Conservation (phyloP, 352 stramenopile species). For the Pythium plurisporium region DNA sequence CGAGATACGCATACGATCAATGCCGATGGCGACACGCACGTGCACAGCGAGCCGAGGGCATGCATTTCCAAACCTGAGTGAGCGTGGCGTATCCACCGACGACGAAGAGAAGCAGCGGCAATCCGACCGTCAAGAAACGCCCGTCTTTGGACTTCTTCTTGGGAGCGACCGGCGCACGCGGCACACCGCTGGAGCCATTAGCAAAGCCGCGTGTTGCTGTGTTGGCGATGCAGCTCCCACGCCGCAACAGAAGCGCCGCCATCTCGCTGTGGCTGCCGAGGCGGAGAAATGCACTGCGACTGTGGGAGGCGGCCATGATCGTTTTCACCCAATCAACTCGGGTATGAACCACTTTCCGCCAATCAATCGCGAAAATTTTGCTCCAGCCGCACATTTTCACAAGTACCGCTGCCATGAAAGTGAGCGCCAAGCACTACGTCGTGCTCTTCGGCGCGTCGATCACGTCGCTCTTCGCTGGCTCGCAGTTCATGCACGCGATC, state of each 20-base stretch:
- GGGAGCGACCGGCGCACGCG: constrained; percentile 8
- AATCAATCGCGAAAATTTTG: neutral
- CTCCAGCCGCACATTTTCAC: constrained; percentile 4
- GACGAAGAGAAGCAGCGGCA: constrained; percentile 80
- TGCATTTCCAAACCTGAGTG: no score
- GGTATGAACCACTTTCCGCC: neutral
- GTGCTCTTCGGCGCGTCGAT: constrained; percentile 66
- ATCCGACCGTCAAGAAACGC: constrained; percentile 61
- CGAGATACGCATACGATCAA: neutral
- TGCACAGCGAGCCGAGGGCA: no score
- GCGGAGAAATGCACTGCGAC: no score
- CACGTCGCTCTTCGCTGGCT: constrained; percentile 79
- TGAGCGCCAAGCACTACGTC: constrained; percentile 72
- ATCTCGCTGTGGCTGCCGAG: neutral
- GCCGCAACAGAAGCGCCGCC: neutral
- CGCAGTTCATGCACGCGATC: constrained; percentile 77
- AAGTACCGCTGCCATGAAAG: constrained; percentile 37
- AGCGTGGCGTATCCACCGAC: constrained; percentile 71
- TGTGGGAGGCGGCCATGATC: no score
- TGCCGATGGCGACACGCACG: no score
- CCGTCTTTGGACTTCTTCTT: constrained; percentile 54
- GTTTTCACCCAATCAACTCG: constrained; percentile 21
- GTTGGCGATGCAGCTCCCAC: neutral
- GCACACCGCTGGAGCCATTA: no score
- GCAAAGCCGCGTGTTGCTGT: constrained; percentile 1